Base-by-base conservation (phyloP, 73 alveolate species). In the Urostyla sp. region DNA sequence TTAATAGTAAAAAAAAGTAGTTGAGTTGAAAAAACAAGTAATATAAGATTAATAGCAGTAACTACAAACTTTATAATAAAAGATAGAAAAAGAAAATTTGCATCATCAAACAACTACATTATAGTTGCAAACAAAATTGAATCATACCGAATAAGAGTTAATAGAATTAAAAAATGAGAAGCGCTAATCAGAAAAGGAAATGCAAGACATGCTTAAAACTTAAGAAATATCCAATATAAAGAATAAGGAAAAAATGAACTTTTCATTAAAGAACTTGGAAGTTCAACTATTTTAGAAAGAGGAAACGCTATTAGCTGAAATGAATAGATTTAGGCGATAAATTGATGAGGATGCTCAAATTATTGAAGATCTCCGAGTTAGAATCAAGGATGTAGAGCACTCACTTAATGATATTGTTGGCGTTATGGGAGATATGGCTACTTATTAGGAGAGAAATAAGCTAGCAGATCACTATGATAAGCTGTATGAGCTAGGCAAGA, bases 301-400 rank as follows among this genome's bases (percentile, higher is more conserved):
- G 7, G 60, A 5, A 3, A 18, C 4, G 26, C 15, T 63, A 21
- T 10, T 43, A 43, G 79, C n/a, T 3, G 79, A 63, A 40, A 11
- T 40, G 3, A 60, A 63, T 18, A 63, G 79, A 40, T 40, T n/a
- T 30, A 63, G 79, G 44, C 18, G 79, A 26, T 40, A 63, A 40
- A 63, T 57, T 43, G 60, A 43, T 4, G 79, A 63, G 32, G 79
- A 63, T 63, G 58, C 79, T 6, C 3, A 43, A 48, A 15, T 63
- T 26, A 63, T 63, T 10, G 79, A 63, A 11, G 44, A 40, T 15
- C 45, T 63, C 3, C 13, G 60, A 40, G 20, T 1, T 8, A 38
- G 18, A 2, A 23, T 38, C 15, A 60, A 63, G 6, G 1, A 37
- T 5, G 30, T 37, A 3, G 24, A 16, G 13, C 4, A 4, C 44